Evolutionary conservation across 441 rosid species (phyloP).

Genomic region (Corymbia citriodora): DNA sequence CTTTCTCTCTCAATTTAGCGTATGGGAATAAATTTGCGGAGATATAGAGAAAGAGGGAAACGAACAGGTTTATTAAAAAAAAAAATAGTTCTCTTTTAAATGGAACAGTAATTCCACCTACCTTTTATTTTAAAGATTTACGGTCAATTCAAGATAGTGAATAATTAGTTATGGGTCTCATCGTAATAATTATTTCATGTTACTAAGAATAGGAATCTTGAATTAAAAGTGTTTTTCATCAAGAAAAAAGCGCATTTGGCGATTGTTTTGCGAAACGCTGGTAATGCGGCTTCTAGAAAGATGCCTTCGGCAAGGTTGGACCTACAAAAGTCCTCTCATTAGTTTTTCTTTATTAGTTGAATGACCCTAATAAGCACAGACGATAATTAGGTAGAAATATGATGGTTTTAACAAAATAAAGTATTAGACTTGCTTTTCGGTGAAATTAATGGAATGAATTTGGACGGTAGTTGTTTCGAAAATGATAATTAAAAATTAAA

Average conservation of each 20-base stretch:
- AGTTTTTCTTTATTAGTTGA: neutral
- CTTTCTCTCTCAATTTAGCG: neutral
- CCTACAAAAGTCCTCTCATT: neutral
- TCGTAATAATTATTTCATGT: no score
- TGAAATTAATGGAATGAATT: neutral
- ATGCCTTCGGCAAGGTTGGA: neutral
- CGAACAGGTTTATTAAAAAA: neutral
- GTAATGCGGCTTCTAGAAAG: neutral
- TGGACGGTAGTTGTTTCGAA: accelerated
- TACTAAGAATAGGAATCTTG: no score
- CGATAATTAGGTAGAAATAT: neutral
- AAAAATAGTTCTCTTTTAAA: neutral
- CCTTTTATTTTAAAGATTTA: neutral
- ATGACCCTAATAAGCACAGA: neutral
- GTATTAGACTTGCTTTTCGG: neutral
- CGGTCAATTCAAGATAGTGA: no score
- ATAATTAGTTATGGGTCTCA: no score
- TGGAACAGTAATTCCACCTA: neutral
- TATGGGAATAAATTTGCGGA: neutral
- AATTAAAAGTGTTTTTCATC: no score
- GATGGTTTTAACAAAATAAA: neutral
- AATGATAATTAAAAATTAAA: no score
- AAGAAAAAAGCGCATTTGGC: neutral
- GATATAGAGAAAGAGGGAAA: neutral
- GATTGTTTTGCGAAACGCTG: neutral